Percentiles rank a stretch among this genome's conserved stretches.
phyloP scores from a whole-genome alignment of 192 early-diverging fungal genomes.

The Coemansia umbellata region DNA sequence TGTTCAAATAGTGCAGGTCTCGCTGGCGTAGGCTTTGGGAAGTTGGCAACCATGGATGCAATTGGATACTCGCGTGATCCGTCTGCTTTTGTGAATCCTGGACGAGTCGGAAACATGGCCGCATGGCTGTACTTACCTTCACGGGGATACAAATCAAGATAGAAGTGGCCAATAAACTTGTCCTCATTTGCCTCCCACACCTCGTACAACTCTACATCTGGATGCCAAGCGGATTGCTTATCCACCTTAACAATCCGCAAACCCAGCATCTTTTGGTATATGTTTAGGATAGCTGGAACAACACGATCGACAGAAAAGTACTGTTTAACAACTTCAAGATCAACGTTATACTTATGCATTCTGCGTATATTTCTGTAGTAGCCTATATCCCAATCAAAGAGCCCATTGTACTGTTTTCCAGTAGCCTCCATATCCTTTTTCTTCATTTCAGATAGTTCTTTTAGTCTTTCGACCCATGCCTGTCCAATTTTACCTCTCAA shows the following conservation, averaged over 20 bases:
- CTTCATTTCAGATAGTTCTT: slow-evolving; percentile 57
- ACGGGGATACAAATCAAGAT: slow-evolving; percentile 67
- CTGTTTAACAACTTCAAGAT: slow-evolving; percentile 65
- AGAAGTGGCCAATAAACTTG: slow-evolving; percentile 61
- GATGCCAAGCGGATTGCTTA: slow-evolving; percentile 62
- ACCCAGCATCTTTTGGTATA: slow-evolving; percentile 64
- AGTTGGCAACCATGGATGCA: slow-evolving; percentile 58
- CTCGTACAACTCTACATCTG: slow-evolving; percentile 65
- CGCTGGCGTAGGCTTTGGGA: slow-evolving; percentile 53
- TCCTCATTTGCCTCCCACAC: slow-evolving; percentile 57
- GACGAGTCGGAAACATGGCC: slow-evolving; percentile 64
- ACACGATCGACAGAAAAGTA: slow-evolving; percentile 61
- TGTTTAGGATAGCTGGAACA: slow-evolving; percentile 55
- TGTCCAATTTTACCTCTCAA: slow-evolving; percentile 51
- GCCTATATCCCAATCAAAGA: slow-evolving; percentile 63
- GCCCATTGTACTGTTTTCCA: slow-evolving; percentile 38
- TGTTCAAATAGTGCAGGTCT: slow-evolving; percentile 67
- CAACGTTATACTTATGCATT: slow-evolving; percentile 57
- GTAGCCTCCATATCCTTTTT: slow-evolving; percentile 29
- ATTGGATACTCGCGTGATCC: slow-evolving; percentile 51
- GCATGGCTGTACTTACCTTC: slow-evolving; percentile 65
- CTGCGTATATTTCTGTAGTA: slow-evolving; percentile 64
- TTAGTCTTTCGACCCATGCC: slow-evolving; percentile 47
- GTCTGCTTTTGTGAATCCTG: slow-evolving; percentile 50
- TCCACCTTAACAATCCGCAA: slow-evolving; percentile 58